A percentile compares a stretch with the other conserved stretches of the same genome.
phyloP scores from a whole-genome alignment of 2,329 filamentous ascomycete genomes.

The Calonectria montana region DNA sequence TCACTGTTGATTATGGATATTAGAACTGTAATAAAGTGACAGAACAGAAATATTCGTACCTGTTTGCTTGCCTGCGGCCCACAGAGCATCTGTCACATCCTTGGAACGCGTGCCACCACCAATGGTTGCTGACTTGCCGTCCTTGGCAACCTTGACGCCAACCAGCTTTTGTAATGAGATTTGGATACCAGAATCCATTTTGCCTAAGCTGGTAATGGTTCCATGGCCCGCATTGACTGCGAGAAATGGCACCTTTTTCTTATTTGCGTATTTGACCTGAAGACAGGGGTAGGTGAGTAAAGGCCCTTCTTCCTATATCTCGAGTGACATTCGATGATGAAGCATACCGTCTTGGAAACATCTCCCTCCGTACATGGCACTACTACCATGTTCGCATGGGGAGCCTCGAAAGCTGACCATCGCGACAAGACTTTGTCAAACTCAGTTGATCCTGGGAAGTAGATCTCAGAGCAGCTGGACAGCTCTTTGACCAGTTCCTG shows the following conservation, averaged over 20 bases:
- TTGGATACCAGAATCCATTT: conserved; percentile 61
- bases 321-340: background rate
- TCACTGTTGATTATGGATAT: conserved; percentile 16
- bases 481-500: conserved; percentile 44
- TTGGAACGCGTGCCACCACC: conserved; percentile 61
- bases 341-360: conserved; percentile 58
- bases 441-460: conserved; percentile 53
- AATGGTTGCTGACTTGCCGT: conserved; percentile 58
- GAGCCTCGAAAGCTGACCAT: conserved; percentile 58
- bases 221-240: conserved; percentile 65
- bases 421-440: conserved; percentile 53
- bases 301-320: background rate
- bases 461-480: conserved; percentile 54
- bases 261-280: conserved; percentile 57
- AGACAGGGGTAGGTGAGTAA: background rate
- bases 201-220: conserved; percentile 58
- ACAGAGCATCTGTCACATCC: conserved; percentile 58
- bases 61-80: conserved; percentile 62
- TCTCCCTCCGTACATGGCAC: conserved; percentile 60
- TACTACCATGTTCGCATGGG: conserved; percentile 58
- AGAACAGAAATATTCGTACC: conserved; percentile 41
- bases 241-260: conserved; percentile 60
- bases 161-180: conserved; percentile 60
- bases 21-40: background rate
- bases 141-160: conserved; percentile 52